Base-by-base conservation (phyloP, 805 yeast genomes). In the Kregervanrija fluxuum region DNA sequence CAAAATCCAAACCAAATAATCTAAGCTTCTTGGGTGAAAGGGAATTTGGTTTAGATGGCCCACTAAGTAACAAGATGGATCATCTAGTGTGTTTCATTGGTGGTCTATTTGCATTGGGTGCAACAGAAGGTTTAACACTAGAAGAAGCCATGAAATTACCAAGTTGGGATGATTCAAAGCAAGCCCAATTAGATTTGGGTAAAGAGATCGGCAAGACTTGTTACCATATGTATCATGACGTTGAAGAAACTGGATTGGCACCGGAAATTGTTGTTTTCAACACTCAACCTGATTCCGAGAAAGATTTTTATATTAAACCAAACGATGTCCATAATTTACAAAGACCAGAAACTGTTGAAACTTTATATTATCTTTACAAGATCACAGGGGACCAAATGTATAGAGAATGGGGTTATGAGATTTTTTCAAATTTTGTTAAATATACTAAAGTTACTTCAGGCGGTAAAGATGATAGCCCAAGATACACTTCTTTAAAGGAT, bases 291-390 rank as follows among this genome's bases (percentile, higher is more conserved):
- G 78, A 77, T 48, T 57, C 62, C 2, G 62, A 58, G 10, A 57
- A 68, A 9, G 53, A 50, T 33, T 85, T 87, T 61, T 60, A 52
- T 47, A 80, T 87, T 55, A 85, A 85, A 59, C 80, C 79, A 8
- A 60, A 65, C 12, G 97, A 90, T 61, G 74, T 71, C 42, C 96
- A 90, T 62, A 88, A 88, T 62, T 68, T 90, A 49, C 97, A 89
- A 67, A 74, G 96, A 53, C 96, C 96, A 1, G 97, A 90, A 62
- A 87, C 96, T 2, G 95, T 89, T 2, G 97, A 90, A 65, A 82
- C 95, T 1, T 68, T 90, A 37, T 90, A 82, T 69, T 75, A 84
- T 52, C 66, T 90, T 50, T 90, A 81, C 67, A 78, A 89, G 53
- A 69, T 88, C 52, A 85, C 95, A 1, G 81, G 82, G 28, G 93